Percentiles rank a stretch among this genome's conserved stretches.
These are phyloP conservation scores for Coprinellus micaceus DNA, from an alignment of 768 basidiomycete genomes.

Conservation along the genomic window DNA sequence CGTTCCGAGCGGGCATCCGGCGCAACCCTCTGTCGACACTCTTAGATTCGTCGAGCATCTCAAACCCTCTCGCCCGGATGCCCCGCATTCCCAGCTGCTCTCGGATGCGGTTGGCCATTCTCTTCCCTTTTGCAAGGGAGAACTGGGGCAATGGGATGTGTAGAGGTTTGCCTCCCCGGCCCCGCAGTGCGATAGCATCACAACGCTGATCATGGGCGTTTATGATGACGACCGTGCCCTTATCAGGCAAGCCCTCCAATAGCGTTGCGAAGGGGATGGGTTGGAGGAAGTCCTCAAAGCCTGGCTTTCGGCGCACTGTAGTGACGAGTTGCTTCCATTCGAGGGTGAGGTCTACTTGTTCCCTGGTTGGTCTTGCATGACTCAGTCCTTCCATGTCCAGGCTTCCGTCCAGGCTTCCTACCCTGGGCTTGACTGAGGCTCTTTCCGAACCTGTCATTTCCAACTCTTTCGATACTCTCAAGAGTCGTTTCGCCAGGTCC, in stretches of 20 bases:
- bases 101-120: background rate
- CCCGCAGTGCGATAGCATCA: background rate
- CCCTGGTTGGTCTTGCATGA: background rate
- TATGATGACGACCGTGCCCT: conserved; percentile 1
- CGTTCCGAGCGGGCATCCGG: background rate
- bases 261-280: background rate
- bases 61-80: background rate
- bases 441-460: background rate
- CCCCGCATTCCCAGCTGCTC: background rate
- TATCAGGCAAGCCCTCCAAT: background rate
- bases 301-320: background rate
- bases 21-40: background rate
- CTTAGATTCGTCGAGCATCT: no score
- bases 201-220: conserved; percentile 1
- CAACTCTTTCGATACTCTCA: background rate
- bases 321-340: background rate
- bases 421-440: background rate
- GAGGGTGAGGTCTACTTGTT: background rate
- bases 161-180: background rate
- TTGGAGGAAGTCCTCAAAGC: background rate
- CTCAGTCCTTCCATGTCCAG: background rate
- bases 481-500: background rate
- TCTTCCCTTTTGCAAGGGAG: background rate
- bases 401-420: background rate
- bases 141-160: background rate